These are phyloP conservation scores for Chaetomium olivaceum DNA, from an alignment of 2,329 filamentous ascomycete genomes.

Conservation along the genomic window DNA sequence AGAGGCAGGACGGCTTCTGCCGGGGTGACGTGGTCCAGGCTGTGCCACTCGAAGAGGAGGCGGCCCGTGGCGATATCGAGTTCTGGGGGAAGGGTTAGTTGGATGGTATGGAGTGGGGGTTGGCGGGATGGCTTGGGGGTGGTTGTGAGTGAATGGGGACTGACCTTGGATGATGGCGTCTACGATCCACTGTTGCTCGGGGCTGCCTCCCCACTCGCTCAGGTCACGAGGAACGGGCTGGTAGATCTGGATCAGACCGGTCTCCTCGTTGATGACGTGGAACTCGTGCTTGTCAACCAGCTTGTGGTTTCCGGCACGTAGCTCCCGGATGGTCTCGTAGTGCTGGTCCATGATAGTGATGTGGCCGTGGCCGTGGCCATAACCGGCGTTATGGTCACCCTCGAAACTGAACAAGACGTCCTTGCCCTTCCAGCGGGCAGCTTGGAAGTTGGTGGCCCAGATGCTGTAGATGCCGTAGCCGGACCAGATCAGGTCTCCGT, in stretches of 20 bases:
- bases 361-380: slow-evolving; percentile 57
- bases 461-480: slow-evolving; percentile 54
- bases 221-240: slow-evolving; percentile 51
- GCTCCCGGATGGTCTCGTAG: slow-evolving; percentile 55
- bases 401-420: slow-evolving; percentile 57
- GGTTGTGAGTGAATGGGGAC: slow-evolving; percentile 5
- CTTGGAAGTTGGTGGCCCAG: slow-evolving; percentile 56
- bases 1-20: slow-evolving; percentile 49
- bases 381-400: slow-evolving; percentile 51
- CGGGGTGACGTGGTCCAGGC: slow-evolving; percentile 53
- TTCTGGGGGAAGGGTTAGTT: slow-evolving; percentile 30
- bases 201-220: slow-evolving; percentile 46
- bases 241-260: slow-evolving; percentile 53
- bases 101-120: too few relatives aligned
- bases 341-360: slow-evolving; percentile 54
- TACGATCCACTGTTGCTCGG: slow-evolving; percentile 57
- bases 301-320: slow-evolving; percentile 53
- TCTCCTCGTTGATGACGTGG: slow-evolving; percentile 52
- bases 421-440: slow-evolving; percentile 50
- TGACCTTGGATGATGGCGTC: slow-evolving; percentile 55
- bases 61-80: slow-evolving; percentile 55
- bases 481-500: slow-evolving; percentile 59
- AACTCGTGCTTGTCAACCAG: slow-evolving; percentile 59
- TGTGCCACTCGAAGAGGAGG: slow-evolving; percentile 60
- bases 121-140: slow-evolving; percentile 15